Base-by-base conservation (phyloP, 768 basidiomycete genomes). In the Krasilnikovozyma curviuscula region DNA sequence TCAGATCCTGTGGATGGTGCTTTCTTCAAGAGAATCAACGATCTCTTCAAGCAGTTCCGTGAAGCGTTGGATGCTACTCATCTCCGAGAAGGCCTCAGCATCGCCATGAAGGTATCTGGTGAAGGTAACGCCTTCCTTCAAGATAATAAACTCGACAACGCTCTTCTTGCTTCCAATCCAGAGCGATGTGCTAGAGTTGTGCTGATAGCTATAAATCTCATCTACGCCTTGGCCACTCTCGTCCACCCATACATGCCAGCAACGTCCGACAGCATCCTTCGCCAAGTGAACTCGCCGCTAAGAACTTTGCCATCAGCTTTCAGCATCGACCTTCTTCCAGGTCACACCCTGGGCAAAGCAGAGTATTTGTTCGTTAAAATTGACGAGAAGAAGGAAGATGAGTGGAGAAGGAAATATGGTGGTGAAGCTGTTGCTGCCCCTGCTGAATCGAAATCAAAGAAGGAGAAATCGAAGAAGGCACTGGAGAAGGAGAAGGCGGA, bases 181-280 rank as follows among this genome's bases (percentile, higher is more conserved):
- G 70, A 71, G 48, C 81, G 86, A 50, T 91, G 86, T 57, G 88
- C 81, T 3, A 79, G 83, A 57, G 89, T 97, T 56, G 69, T 97
- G 50, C 77, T 81, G 40, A 78, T 86, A 45, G 82, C 88, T 9
- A 19, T 86, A 64, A 95, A 95, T 68, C 69, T 98, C 56, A 91
- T 97, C 63, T 97, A 93, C 63, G 67, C 78, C 31, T 71, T 98
- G 48, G 81, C 84, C 12, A 79, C 77, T 25, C 69, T 93, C 56
- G 66, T 85, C 55, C 80, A 88, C 61, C 91, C 93, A 0, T 98
- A 85, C 77, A 95, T 98, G 88, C 93, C 93, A 33, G 72, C 78
- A 12, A 91, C 83, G 0, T 77, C 81, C 30, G 75, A 74, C 23
- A 70, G 77, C 3, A 88, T 98, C 55, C 71, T 91, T 46, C 59